phyloP scores from a whole-genome alignment of 345 rosid species.

The Murraya koenigii region DNA sequence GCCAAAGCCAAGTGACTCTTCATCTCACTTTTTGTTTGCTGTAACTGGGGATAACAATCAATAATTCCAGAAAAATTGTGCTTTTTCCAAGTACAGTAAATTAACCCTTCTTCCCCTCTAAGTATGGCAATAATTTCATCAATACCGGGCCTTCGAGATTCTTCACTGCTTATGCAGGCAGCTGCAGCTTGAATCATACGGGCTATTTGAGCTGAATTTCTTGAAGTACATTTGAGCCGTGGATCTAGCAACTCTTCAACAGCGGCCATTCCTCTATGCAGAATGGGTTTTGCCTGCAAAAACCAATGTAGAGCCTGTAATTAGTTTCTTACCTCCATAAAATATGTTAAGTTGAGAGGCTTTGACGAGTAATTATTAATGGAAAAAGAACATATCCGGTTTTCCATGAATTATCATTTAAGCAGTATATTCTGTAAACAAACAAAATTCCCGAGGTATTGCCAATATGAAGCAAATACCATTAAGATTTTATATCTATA shows the following conservation, averaged over 20 bases:
- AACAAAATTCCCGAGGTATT: too few species aligned
- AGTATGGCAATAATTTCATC: conserved; percentile 51
- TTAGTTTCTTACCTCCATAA: not conserved
- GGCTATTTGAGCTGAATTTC: conserved; percentile 42
- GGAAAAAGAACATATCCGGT: not conserved
- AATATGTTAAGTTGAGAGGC: not conserved
- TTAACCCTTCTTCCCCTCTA: conserved; percentile 52
- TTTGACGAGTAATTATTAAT: not conserved
- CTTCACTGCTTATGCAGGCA: conserved; percentile 67
- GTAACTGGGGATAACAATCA: conserved; percentile 62
- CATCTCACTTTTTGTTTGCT: conserved; percentile 73
- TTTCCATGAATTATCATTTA: not conserved
- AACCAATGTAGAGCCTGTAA: not conserved
- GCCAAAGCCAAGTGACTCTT: conserved; percentile 82
- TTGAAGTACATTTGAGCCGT: conserved; percentile 31
- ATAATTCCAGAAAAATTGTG: conserved; percentile 54
- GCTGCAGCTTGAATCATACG: conserved; percentile 76
- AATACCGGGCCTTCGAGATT: conserved; percentile 66
- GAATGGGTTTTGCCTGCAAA: conserved; percentile 73
- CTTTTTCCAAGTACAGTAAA: conserved; percentile 37
- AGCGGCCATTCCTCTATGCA: conserved; percentile 62
- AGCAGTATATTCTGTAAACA: not conserved
- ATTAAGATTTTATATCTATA: not conserved
- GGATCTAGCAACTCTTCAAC: conserved; percentile 76
- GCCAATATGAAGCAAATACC: not conserved